Evolutionary conservation across 192 early-diverging fungal species (phyloP), one percentile per base, ranked within the genome.

Genomic region (Thamnidium elegans): DNA sequence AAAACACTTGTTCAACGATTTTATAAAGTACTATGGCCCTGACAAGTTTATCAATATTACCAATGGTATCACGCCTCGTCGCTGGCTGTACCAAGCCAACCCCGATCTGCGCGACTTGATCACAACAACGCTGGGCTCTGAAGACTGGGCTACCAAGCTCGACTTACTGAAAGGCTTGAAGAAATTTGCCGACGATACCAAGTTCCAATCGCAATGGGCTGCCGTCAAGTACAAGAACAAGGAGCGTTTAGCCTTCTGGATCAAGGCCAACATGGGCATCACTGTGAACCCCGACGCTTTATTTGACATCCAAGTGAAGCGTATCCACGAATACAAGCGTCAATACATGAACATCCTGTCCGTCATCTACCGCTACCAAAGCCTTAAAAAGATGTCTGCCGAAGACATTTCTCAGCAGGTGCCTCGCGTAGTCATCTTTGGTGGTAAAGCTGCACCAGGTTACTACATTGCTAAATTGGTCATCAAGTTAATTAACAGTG

Each of bases 311-410:
- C 96, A 95, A 76, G 94, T 94, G 72, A 99, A 97, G 83, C 91
- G 97, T 79, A 91, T 98, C 68, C 97, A 99, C 77, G 97, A 98
- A 81, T 99, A 98, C 81, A 98, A 99, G 84, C 90, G 97, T 66
- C 97, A 99, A 85, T 94, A 94, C 76, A 93, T 99, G 92, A 99
- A 99, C 79, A 96, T 99, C 64, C 76, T 98, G 19, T 80, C 81
- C 56, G 95, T 98, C 44, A 98, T 99, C 72, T 85, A 98, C 77
- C 92, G 93, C 63, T 99, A 98, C 83, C 78, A 88, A 71, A 62
- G 71, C 2, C 79, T 99, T 62, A 94, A 95, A 83, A 82, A 78
- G 50, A 83, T 99, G 90, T 70, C 81, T 44, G 69, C 85, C 20
- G 79, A 74, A 34, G 87, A 92, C 63, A 84, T 84, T 54, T 73